Evolutionary conservation across 129 eudicot genomes (phyloP), one percentile per base, ranked within the genome.

Genomic region (Flaveria robusta): DNA sequence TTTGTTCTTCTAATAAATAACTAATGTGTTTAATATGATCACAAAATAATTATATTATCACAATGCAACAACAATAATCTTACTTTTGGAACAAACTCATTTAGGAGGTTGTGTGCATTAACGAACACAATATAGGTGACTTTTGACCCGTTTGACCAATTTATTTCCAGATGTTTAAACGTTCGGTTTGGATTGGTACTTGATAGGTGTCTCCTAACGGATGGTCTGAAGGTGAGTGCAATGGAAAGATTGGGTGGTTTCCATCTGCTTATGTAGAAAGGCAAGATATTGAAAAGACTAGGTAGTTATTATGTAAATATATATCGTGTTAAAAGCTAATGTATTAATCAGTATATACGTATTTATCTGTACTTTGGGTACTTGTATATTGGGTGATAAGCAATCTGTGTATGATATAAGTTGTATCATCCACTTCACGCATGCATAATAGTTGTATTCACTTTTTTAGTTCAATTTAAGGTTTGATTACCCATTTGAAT

Each of bases 221-320:
- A 71, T 93, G 98, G 97, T 90, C 97, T 13, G 94, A 93, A 88
- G 98, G 97, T 9, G 93, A 93, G 87, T 85, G 92, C 83, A 86
- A 77, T 27, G 96, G 97, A 4, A 81, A 87, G 62, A 80, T 87
- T 14, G 98, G 98, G 34, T 93, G 98, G 98, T 93, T 93, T 79
- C 98, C 98, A 15, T 93, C 98, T 0, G 97, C 98, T 12, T 93
- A 88, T 75, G 80, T 90, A 20, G 90, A 86, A 84, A 90, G 79
- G 71, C 79, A 51, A 75, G 92, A 88, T 12, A 45, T 42, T 9
- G 23, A 29, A 9, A 54, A 80, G 34, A 24, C 58, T 15, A 74
- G 52, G 41, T 73, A 74, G 56, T 14, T 11, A 46, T 7, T 51
- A 54, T 20, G 56, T 14, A 29, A 20, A 64, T 14, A 7, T 70